These are phyloP conservation scores for Kalanchoe fedtschenkoi DNA, from an alignment of 164 flowering plant genomes.

Conservation along the genomic window DNA sequence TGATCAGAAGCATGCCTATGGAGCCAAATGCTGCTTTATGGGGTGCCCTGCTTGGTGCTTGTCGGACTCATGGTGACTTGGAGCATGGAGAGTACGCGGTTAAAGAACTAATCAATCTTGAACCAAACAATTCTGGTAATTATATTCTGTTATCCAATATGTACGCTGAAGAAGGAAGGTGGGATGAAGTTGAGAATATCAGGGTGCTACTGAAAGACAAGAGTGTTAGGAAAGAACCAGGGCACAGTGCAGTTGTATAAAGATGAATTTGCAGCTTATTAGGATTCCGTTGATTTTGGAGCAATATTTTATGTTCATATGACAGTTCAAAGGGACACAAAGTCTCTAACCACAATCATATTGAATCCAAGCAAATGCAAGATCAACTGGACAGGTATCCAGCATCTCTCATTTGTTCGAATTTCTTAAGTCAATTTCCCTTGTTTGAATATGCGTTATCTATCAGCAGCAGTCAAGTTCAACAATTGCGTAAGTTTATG, in stretches of 20 bases:
- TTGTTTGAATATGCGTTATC: too few species aligned
- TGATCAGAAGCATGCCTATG: slow-evolving; percentile 56
- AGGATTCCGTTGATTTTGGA: neutral
- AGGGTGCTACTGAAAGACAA: slow-evolving; percentile 48
- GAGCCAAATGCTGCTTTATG: slow-evolving; percentile 69
- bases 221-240: slow-evolving; percentile 42
- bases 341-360: too few species aligned
- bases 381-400: too few species aligned
- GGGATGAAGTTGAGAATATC: slow-evolving; percentile 66
- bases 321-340: too few species aligned
- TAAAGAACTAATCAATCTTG: slow-evolving; percentile 54
- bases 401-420: too few species aligned
- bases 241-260: slow-evolving; percentile 34
- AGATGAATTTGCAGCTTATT: neutral
- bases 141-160: slow-evolving; percentile 71
- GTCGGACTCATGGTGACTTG: slow-evolving; percentile 43
- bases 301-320: neutral
- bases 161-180: slow-evolving; percentile 65
- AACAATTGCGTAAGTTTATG: neutral
- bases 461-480: too few species aligned
- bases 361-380: too few species aligned
- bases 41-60: slow-evolving; percentile 75
- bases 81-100: slow-evolving; percentile 56
- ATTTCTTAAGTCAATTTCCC: too few species aligned
- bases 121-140: slow-evolving; percentile 77